Base-by-base conservation (phyloP, 2,329 filamentous ascomycete genomes). In the Aspergillus cejpii region DNA sequence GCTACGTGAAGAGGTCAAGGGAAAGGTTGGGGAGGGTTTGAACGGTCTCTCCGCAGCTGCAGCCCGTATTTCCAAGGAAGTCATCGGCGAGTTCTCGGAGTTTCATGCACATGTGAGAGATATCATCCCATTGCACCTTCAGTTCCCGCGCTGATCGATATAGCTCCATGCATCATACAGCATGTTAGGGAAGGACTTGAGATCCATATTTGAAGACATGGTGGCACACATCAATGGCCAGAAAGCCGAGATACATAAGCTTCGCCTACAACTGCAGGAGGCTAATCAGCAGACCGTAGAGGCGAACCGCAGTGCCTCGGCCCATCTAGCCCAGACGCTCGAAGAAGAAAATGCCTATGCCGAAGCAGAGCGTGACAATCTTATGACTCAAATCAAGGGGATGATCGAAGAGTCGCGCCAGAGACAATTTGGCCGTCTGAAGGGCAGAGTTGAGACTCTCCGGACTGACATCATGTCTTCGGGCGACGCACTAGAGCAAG, bases 1-100 rank as follows among this genome's bases (percentile, higher is more conserved):
- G n/a, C 75, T 97, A 19, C 81, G 91, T 17, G 86, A 95, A 63
- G 83, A 87, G 42, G 87, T 97, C 41, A 96, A 96, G 72, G 74
- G 79, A 39, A 84, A 85, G 50, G 87, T 97, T 38, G 87, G 87
- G 2, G 83, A 89, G 59, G 91, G 90, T 6, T 74, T 97, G 34
- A 83, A 87, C 57, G 83, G 87, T 20, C 80, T 97, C 17, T 89
- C 89, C 2, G 78, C 78, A 8, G 88, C 90, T 7, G 89, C 91
- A 1, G 87, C 91, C 67, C 83, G 85, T 44, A 96, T 97, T 50
- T 88, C 89, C 0, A 85, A 84, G 10, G 91, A 94, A 56, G 90
- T 97, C 38, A 79, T 95, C 47, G 84, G 79, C 47, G 91, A 97
- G 65, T 77, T 98, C 48, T 79, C 81, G 24, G 77, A 78, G n/a